Percentiles rank a stretch among this genome's conserved stretches.
Evolutionary conservation across 2,329 filamentous ascomycete genomes (phyloP).

Genomic region (Beauveria asiatica): DNA sequence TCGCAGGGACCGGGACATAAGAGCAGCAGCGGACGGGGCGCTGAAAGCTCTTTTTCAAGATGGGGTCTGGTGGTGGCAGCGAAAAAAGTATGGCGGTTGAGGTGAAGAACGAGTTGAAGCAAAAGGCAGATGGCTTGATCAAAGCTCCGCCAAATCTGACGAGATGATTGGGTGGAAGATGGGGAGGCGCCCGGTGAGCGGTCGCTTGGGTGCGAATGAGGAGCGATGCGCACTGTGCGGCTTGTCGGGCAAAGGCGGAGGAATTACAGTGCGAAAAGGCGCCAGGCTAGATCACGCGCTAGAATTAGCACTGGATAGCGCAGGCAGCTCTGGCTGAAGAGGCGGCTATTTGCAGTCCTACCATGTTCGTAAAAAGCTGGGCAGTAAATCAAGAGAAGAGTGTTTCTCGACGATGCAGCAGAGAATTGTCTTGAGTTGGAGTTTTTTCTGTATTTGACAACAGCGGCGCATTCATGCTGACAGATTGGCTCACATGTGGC

Average conservation of each 20-base stretch:
- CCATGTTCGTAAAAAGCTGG: not conserved
- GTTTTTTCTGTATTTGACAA: too few relatives aligned
- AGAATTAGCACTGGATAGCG: not conserved
- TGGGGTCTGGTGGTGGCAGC: not conserved
- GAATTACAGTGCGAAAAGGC: not conserved
- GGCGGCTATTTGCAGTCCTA: not conserved
- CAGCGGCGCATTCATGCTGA: too few relatives aligned
- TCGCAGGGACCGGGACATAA: slow-evolving; percentile 24
- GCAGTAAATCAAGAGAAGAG: too few relatives aligned
- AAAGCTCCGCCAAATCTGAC: slow-evolving; percentile 2
- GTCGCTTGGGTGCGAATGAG: not conserved
- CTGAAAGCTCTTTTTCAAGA: not conserved
- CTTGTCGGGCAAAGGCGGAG: not conserved
- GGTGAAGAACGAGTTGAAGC: not conserved
- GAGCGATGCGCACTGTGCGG: not conserved
- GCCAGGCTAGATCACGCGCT: not conserved
- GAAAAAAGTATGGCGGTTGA: not conserved
- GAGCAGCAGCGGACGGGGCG: slow-evolving; percentile 6
- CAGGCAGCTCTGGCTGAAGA: not conserved
- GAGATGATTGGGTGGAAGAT: slow-evolving; percentile 9
- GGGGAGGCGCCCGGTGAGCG: not conserved
- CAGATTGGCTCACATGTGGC: not conserved
- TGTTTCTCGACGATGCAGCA: not conserved
- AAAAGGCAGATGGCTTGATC: slow-evolving; percentile 4
- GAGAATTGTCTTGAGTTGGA: too few relatives aligned